Percentiles rank a stretch among this genome's conserved stretches.
phyloP scores from a whole-genome alignment of 306 rosid genomes.

The Quercus variabilis region DNA sequence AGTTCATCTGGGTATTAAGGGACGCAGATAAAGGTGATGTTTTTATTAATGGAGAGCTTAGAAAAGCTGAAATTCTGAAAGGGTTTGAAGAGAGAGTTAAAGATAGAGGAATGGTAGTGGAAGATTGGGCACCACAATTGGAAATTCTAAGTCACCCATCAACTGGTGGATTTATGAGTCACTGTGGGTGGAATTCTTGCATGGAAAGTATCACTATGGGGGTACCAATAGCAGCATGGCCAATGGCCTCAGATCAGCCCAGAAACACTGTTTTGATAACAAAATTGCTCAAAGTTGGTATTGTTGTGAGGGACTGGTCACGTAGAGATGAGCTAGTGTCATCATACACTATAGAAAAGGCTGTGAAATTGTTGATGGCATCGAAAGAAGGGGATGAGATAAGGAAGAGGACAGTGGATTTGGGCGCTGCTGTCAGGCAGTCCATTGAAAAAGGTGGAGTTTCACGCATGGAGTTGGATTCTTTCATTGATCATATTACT shows the following conservation, averaged over 20 bases:
- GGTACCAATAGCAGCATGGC: constrained; percentile 70
- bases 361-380: constrained; percentile 41
- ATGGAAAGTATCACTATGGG: constrained; percentile 70
- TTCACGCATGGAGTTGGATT: constrained; percentile 53
- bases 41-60: constrained; percentile 3
- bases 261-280: constrained; percentile 63
- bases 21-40: constrained; percentile 65
- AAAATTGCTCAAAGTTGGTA: constrained; percentile 38
- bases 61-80: constrained; percentile 33
- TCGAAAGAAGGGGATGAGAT: constrained; percentile 48
- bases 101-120: constrained; percentile 40
- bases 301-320: constrained; percentile 48
- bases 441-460: constrained; percentile 42
- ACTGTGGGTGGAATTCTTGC: constrained; percentile 86
- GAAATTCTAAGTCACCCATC: constrained; percentile 55
- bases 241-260: constrained; percentile 80
- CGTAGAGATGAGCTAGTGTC: constrained; percentile 33
- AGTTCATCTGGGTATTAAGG: constrained; percentile 66
- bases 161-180: constrained; percentile 63
- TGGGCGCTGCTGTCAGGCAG: constrained; percentile 25
- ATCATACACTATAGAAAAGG: constrained; percentile 28
- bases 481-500: constrained; percentile 63
- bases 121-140: constrained; percentile 71
- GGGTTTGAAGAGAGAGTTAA: constrained; percentile 52
- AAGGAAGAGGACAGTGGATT: constrained; percentile 40